Base-by-base conservation (phyloP, 306 rosid genomes). In the Fragaria ananassa region DNA sequence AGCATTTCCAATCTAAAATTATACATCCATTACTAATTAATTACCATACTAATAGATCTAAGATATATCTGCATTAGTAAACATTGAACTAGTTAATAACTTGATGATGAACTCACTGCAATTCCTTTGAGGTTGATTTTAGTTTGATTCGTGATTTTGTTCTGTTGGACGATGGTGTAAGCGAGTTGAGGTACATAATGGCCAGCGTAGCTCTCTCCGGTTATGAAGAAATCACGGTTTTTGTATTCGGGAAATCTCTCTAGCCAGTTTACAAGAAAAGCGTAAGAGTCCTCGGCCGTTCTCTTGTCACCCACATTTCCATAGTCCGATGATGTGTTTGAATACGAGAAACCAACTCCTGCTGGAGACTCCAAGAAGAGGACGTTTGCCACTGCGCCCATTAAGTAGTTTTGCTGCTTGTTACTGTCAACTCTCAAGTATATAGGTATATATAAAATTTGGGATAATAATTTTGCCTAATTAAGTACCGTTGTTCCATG, bases 171-270 rank as follows among this genome's bases (percentile, higher is more conserved):
- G 39, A 90, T 86, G 39, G 79, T 75, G 62, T 83, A 14, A 53
- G 96, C 92, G 17, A 88, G 87, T 56, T 88, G 89, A 78, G 96
- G 92, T 1, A 83, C 79, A 64, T 85, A 90, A 65, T 90, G 89
- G 17, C 96, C 96, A 2, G 88, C 91, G 63, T 90, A 88, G 89
- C 89, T 90, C 78, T 90, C 93, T 10, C 96, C 96, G 5, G 87
- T 37, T 47, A 88, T 82, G 81, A 75, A 90, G 57, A 90, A 79
- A 34, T 88, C 87, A 9, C 91, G 68, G 70, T 71, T 37, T 68
- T 88, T 88, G 58, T 90, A 90, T 0, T 90, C 74, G 18, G 90
- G 93, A 60, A 86, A 90, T 54, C 93, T 83, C 51, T 85, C 76
- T 0, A 88, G 79, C 93, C 91, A 90, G 42, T 88, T 90, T 44